These are phyloP conservation scores for Trametes coccinea DNA, from an alignment of 768 basidiomycete species.

Conservation along the genomic window DNA sequence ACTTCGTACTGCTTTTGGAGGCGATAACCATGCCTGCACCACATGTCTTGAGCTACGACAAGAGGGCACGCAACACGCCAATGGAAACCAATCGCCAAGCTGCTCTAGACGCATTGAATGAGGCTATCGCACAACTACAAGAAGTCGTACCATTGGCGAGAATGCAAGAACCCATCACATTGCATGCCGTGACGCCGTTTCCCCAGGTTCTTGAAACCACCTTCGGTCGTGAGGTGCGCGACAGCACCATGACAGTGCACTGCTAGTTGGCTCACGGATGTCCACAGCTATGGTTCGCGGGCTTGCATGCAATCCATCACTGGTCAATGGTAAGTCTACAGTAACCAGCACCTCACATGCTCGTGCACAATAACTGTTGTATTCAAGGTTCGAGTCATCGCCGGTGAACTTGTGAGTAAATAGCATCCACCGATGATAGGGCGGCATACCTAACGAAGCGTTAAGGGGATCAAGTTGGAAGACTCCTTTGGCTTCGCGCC, in stretches of 20 bases:
- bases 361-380: conserved; percentile 9
- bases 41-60: conserved; percentile 71
- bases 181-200: conserved; percentile 82
- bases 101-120: conserved; percentile 57
- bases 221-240: conserved; percentile 73
- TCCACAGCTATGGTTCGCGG: conserved; percentile 79
- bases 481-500: conserved; percentile 87
- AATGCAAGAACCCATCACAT: conserved; percentile 59
- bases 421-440: not conserved
- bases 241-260: not conserved
- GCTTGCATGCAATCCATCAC: conserved; percentile 84
- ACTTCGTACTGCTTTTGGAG: conserved; percentile 69
- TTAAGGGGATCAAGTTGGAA: conserved; percentile 63
- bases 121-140: conserved; percentile 58
- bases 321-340: conserved; percentile 73
- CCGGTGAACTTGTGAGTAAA: conserved; percentile 71
- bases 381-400: conserved; percentile 73
- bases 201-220: conserved; percentile 75
- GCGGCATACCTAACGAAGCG: no score
- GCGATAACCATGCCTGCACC: conserved; percentile 48
- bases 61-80: conserved; percentile 73
- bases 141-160: conserved; percentile 48
- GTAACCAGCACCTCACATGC: conserved; percentile 23
- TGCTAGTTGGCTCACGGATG: conserved; percentile 11
- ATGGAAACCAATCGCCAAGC: conserved; percentile 72